A percentile compares a stretch with the other conserved stretches of the same genome.
phyloP scores from a whole-genome alignment of 345 rosid species.

The Eutrema heterophyllum region DNA sequence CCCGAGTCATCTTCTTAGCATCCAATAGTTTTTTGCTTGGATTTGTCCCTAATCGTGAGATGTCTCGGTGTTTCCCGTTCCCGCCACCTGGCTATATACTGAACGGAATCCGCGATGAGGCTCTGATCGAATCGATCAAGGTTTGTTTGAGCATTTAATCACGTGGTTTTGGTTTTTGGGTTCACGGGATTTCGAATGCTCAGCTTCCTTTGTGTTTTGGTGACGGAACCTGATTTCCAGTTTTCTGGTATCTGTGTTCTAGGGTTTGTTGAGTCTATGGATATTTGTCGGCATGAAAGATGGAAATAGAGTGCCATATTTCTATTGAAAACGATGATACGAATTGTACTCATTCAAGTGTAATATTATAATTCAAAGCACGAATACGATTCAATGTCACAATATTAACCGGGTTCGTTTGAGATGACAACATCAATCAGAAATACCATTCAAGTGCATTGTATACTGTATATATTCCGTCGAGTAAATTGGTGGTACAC shows the following conservation, averaged over 20 bases:
- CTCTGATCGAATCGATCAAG: constrained; percentile 54
- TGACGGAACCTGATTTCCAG: background rate
- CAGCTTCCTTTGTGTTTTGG: constrained; percentile 17
- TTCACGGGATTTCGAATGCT: constrained; percentile 21
- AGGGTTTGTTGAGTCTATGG: background rate
- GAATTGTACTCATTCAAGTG: background rate
- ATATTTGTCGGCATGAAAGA: background rate
- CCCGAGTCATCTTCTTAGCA: background rate
- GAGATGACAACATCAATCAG: background rate
- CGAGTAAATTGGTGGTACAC: background rate
- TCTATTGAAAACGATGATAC: background rate
- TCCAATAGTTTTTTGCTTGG: background rate
- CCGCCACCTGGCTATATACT: constrained; percentile 41
- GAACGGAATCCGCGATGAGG: constrained; percentile 37
- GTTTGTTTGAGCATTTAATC: constrained; percentile 46
- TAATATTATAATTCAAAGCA: background rate
- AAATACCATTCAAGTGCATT: background rate
- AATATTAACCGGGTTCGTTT: background rate
- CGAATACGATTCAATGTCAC: background rate
- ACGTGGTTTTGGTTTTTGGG: constrained; percentile 4
- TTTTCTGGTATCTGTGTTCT: background rate
- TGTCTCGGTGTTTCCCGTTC: constrained; percentile 75
- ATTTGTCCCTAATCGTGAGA: constrained; percentile 15
- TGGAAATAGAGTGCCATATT: background rate
- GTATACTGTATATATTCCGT: background rate